A percentile compares a stretch with the other conserved stretches of the same genome.
phyloP scores from a whole-genome alignment of 176 grass and related monocot species.

The Cenchrus fungigraminus region DNA sequence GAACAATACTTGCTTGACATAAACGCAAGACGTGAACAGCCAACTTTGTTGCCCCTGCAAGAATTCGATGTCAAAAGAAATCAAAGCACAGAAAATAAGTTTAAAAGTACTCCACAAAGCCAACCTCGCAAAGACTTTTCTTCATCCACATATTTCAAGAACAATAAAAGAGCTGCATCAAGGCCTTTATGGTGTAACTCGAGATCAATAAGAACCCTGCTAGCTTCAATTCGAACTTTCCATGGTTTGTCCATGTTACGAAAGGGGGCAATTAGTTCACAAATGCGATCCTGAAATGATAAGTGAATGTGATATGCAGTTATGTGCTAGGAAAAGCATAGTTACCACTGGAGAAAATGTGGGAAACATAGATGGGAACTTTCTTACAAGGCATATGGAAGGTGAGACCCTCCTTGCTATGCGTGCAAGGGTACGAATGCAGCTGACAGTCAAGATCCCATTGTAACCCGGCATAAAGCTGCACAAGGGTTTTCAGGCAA shows the following conservation, averaged over 20 bases:
- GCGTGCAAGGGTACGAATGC: slow-evolving; percentile 89
- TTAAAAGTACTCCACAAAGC: slow-evolving; percentile 28
- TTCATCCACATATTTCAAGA: slow-evolving; percentile 88
- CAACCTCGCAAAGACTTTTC: slow-evolving; percentile 84
- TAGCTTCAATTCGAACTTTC: slow-evolving; percentile 96
- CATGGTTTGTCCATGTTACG: slow-evolving; percentile 71
- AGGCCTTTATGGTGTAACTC: slow-evolving; percentile 83
- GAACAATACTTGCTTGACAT: slow-evolving; percentile 71
- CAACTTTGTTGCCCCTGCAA: slow-evolving; percentile 84
- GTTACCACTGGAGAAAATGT: not conserved
- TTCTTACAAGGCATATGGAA: slow-evolving; percentile 73
- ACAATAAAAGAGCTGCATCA: slow-evolving; percentile 78
- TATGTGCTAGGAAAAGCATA: slow-evolving; percentile 25
- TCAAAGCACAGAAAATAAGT: slow-evolving; percentile 34
- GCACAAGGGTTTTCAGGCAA: slow-evolving; percentile 38
- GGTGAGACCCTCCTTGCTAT: slow-evolving; percentile 87
- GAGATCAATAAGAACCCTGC: slow-evolving; percentile 88
- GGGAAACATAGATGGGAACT: not conserved
- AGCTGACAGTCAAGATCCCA: slow-evolving; percentile 92
- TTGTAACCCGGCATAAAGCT: slow-evolving; percentile 98
- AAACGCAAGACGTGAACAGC: slow-evolving; percentile 77
- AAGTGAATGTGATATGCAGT: slow-evolving; percentile 22
- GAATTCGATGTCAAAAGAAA: slow-evolving; percentile 46
- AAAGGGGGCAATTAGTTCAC: slow-evolving; percentile 84
- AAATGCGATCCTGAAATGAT: slow-evolving; percentile 67